These are phyloP conservation scores for Camellia granthamiana DNA, from an alignment of 148 eudicot species.

Conservation along the genomic window DNA sequence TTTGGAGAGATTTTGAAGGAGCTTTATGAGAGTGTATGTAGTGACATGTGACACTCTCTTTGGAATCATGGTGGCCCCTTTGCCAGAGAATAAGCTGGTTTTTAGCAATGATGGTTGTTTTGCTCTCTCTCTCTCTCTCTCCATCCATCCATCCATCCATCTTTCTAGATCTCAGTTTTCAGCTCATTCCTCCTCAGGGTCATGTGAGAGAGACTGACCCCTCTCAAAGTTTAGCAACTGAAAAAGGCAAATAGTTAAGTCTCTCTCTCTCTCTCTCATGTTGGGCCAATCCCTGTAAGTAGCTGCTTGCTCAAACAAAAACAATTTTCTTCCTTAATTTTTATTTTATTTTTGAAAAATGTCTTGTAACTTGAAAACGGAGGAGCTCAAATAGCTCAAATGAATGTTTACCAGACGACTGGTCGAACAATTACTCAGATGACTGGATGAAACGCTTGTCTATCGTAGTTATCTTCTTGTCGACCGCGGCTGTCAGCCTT, in stretches of 20 bases:
- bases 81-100: constrained; percentile 23
- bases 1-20: constrained; percentile 1
- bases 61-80: constrained; percentile 26
- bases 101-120: constrained; percentile 24
- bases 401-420: too few relatives aligned
- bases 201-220: constrained; percentile 7
- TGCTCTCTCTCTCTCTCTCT: background rate
- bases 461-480: too few relatives aligned
- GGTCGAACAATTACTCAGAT: too few relatives aligned
- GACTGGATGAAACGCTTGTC: too few relatives aligned
- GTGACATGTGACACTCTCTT: constrained; percentile 15
- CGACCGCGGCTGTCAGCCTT: too few relatives aligned
- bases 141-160: background rate
- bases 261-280: background rate
- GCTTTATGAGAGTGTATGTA: background rate
- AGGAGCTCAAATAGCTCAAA: too few relatives aligned
- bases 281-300: background rate
- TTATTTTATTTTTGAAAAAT: too few relatives aligned
- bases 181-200: background rate
- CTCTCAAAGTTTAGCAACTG: background rate
- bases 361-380: too few relatives aligned
- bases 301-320: background rate
- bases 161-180: background rate
- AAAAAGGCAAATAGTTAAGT: too few relatives aligned
- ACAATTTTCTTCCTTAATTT: too few relatives aligned